A percentile compares a stretch with the other conserved stretches of the same genome.
These are phyloP conservation scores for Psilocybe cubensis DNA, from an alignment of 768 basidiomycete species.

Conservation along the genomic window DNA sequence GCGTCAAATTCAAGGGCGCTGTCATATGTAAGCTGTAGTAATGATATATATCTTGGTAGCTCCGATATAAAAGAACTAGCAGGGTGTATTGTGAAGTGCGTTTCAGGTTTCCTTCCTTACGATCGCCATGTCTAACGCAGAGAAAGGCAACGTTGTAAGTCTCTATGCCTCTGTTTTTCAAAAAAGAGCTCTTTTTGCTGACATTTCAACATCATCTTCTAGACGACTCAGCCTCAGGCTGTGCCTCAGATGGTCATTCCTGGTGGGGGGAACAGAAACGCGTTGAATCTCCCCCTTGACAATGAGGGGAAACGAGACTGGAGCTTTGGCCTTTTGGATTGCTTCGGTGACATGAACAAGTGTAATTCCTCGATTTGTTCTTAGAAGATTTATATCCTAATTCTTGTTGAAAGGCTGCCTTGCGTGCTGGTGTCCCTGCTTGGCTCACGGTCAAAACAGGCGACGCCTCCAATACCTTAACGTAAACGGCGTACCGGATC, in stretches of 20 bases:
- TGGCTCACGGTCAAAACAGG: conserved; percentile 19
- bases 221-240: conserved; percentile 15
- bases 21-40: not conserved
- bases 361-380: conserved; percentile 19
- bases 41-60: not conserved
- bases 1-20: not conserved
- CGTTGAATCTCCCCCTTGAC: conserved; percentile 25
- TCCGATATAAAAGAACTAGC: not conserved
- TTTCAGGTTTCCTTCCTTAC: not conserved
- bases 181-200: not conserved
- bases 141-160: not conserved
- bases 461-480: conserved; percentile 23
- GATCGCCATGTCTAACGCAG: not conserved
- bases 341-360: conserved; percentile 27
- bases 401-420: conserved; percentile 16
- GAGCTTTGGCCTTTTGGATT: conserved; percentile 32
- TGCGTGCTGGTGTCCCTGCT: conserved; percentile 23
- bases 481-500: conserved; percentile 17
- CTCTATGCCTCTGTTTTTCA: not conserved
- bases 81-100: not conserved
- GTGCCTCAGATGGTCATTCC: conserved; percentile 15
- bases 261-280: conserved; percentile 32
- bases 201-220: not conserved
- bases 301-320: conserved; percentile 31
- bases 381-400: not conserved